A percentile compares a stretch with the other conserved stretches of the same genome.
Evolutionary conservation across 805 yeast species (phyloP).

Genomic region (Yarrowia divulgata): DNA sequence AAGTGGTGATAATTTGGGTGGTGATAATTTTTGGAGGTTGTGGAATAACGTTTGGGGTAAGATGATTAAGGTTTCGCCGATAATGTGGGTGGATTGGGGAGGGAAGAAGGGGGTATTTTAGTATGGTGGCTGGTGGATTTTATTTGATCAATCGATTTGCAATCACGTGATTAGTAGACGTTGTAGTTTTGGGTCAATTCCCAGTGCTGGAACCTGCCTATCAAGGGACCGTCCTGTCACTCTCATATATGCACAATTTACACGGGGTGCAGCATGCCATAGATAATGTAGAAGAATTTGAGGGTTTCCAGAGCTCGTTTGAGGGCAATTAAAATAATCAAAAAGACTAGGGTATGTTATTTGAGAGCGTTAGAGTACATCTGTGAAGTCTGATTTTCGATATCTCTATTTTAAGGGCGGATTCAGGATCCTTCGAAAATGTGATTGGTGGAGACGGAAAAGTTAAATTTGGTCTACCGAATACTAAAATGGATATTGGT

Average conservation of each 20-base stretch:
- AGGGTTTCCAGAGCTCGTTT: not conserved
- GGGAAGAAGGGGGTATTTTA: not conserved
- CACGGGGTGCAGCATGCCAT: slow-evolving; percentile 25
- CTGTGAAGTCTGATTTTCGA: not conserved
- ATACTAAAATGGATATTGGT: too few relatives aligned
- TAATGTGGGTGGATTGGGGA: not conserved
- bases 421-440: not conserved
- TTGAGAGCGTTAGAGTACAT: too few relatives aligned
- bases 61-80: not conserved
- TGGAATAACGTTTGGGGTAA: not conserved
- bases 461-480: too few relatives aligned
- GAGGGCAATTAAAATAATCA: not conserved
- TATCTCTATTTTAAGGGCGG: not conserved
- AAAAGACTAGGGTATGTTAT: too few relatives aligned
- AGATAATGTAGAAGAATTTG: slow-evolving; percentile 8
- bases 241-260: slow-evolving; percentile 4
- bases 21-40: not conserved
- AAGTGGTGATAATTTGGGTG: not conserved
- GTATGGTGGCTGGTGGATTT: not conserved
- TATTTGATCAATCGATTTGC: not conserved
- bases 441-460: not conserved
- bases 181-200: not conserved
- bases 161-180: not conserved
- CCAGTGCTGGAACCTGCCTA: too few relatives aligned
- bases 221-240: not conserved